Conservation (phyloP, 768 basidiomycete species). For the Plicaturopsis crispa region DNA sequence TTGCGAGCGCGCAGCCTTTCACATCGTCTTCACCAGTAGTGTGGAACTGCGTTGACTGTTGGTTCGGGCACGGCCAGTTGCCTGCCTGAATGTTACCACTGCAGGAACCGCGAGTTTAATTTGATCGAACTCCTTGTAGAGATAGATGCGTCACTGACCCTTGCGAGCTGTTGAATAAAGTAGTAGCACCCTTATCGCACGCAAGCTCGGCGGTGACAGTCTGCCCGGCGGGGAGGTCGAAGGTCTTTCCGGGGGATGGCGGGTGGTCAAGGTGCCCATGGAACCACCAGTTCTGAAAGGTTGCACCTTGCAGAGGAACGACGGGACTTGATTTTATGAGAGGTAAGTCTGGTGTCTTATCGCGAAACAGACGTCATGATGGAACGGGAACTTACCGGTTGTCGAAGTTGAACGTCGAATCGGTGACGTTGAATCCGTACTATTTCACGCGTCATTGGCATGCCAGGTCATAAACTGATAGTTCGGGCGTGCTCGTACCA, state of each 20-base stretch:
- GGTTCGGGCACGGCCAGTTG: constrained; percentile 45
- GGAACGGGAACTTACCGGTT: too few species aligned
- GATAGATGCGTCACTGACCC: too few species aligned
- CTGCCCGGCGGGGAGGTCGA: constrained; percentile 53
- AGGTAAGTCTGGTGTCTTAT: too few species aligned
- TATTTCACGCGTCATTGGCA: too few species aligned
- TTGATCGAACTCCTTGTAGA: too few species aligned
- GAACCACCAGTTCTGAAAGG: constrained; percentile 49
- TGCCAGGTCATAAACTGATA: too few species aligned
- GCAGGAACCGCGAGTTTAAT: too few species aligned
- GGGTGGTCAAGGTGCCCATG: constrained; percentile 53
- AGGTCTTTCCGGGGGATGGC: constrained; percentile 47
- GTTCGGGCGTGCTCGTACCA: too few species aligned
- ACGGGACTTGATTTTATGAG: too few species aligned
- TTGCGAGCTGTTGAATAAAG: constrained; percentile 42
- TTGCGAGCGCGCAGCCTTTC: constrained; percentile 61
- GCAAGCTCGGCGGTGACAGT: constrained; percentile 45
- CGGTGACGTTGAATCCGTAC: constrained; percentile 65
- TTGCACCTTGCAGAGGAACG: constrained; percentile 26
- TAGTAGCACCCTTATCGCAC: constrained; percentile 55
- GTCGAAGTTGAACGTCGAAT: constrained; percentile 45
- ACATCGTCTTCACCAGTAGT: constrained; percentile 47
- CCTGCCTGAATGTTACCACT: constrained; percentile 38
- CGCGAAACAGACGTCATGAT: too few species aligned
- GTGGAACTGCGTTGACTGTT: constrained; percentile 38